Conservation (phyloP, 164 flowering plant species). For the Chimonanthus praecox region DNA sequence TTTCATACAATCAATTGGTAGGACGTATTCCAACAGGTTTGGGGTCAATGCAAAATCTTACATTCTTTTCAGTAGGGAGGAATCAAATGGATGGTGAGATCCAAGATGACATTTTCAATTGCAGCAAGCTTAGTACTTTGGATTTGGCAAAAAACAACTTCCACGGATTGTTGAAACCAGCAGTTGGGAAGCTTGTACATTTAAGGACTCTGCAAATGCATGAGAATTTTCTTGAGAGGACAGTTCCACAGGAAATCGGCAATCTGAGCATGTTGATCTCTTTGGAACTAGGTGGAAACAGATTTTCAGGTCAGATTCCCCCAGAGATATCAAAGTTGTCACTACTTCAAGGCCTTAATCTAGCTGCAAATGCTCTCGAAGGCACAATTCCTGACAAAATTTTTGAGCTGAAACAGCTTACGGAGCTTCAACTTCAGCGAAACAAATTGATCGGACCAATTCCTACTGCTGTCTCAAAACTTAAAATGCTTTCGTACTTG, state of each 20-base stretch:
- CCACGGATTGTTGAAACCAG: constrained; percentile 33
- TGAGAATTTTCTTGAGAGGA: constrained; percentile 37
- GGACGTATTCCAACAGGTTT: constrained; percentile 64
- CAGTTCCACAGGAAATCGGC: constrained; percentile 48
- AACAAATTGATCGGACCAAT: constrained; percentile 59
- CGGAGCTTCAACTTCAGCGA: constrained; percentile 31
- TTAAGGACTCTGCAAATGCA: constrained; percentile 20
- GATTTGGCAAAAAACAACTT: constrained; percentile 36
- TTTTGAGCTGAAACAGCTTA: constrained; percentile 42
- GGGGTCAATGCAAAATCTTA: constrained; percentile 43
- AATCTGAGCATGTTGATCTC: constrained; percentile 32
- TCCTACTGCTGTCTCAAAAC: constrained; percentile 46
- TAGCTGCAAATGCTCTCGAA: constrained; percentile 43
- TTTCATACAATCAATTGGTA: constrained; percentile 35
- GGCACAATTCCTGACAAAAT: constrained; percentile 51
- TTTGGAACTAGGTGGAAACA: constrained; percentile 30
- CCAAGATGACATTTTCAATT: constrained; percentile 65
- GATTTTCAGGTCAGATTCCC: constrained; percentile 45
- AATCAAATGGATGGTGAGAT: constrained; percentile 52
- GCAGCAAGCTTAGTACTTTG: constrained; percentile 39
- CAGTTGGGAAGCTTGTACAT: constrained; percentile 35
- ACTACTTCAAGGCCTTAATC: constrained; percentile 52
- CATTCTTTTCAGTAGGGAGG: constrained; percentile 32
- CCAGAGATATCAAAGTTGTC: constrained; percentile 43
- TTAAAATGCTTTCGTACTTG: constrained; percentile 46